Conservation (phyloP, 306 rosid genomes). For the Oemleria cerasiformis region DNA sequence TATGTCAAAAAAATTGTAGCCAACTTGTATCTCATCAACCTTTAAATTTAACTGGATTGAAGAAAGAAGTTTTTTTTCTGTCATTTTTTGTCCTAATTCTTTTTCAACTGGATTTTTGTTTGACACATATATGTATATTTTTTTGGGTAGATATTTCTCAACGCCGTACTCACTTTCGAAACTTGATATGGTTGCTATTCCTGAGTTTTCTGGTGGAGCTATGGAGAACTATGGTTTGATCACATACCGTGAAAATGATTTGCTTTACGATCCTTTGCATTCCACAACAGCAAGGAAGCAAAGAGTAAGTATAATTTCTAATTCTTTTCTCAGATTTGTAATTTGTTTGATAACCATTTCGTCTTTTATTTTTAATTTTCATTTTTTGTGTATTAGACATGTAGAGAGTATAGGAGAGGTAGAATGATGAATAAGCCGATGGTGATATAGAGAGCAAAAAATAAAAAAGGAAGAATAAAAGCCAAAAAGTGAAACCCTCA, state of each 20-base stretch:
- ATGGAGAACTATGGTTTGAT: constrained; percentile 75
- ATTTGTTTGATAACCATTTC: too few species aligned
- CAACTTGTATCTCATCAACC: too few species aligned
- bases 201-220: constrained; percentile 60
- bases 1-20: too few species aligned
- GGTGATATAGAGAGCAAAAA: too few species aligned
- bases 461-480: too few species aligned
- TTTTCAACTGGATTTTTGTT: constrained; percentile 7
- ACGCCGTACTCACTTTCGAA: constrained; percentile 49
- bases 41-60: too few species aligned
- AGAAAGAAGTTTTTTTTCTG: not conserved
- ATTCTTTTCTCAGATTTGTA: not conserved
- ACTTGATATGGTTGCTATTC: constrained; percentile 59
- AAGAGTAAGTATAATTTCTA: constrained; percentile 28
- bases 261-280: constrained; percentile 47
- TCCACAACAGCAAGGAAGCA: constrained; percentile 48
- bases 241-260: constrained; percentile 45
- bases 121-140: too few species aligned
- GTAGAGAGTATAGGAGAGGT: too few species aligned
- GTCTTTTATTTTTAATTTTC: too few species aligned
- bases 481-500: too few species aligned
- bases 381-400: too few species aligned
- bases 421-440: too few species aligned
- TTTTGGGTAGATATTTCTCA: constrained; percentile 66
- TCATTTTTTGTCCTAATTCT: not conserved